Percentiles rank a stretch among this genome's conserved stretches.
Conservation (phyloP, 371 early-diverging fungal species). For the Mucor circinelloides region DNA sequence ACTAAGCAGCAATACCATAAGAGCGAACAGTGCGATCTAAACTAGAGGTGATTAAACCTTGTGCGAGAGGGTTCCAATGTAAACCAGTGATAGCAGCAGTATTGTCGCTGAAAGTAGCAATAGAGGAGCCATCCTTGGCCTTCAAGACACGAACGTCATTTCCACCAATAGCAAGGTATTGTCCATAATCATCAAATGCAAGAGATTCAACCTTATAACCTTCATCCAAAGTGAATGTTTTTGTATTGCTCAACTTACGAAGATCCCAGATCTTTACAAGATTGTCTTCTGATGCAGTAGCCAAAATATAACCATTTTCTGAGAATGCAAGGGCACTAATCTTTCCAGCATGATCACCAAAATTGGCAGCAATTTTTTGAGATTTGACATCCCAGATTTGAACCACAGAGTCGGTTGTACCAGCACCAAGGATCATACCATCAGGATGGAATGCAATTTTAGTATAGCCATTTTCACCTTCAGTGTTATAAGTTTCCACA, state of each 20-base stretch:
- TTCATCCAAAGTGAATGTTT: constrained; percentile 69
- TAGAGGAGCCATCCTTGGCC: constrained; percentile 77
- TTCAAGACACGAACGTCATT: constrained; percentile 69
- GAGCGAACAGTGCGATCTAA: constrained; percentile 68
- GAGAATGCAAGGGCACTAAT: constrained; percentile 80
- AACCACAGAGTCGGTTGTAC: constrained; percentile 72
- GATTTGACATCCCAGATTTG: constrained; percentile 88
- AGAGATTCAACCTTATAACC: constrained; percentile 61
- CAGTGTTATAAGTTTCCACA: constrained; percentile 47
- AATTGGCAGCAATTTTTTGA: constrained; percentile 69
- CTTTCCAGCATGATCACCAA: constrained; percentile 73
- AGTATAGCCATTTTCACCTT: constrained; percentile 54
- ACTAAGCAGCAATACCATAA: constrained; percentile 38
- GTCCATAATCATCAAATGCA: constrained; percentile 81
- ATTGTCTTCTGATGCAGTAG: constrained; percentile 71
- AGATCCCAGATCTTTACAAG: constrained; percentile 90
- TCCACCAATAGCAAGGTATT: constrained; percentile 82
- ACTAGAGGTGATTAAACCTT: constrained; percentile 58
- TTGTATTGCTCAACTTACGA: constrained; percentile 78
- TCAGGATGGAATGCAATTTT: constrained; percentile 91
- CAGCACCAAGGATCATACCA: constrained; percentile 86
- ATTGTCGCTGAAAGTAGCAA: constrained; percentile 62
- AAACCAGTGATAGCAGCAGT: constrained; percentile 64
- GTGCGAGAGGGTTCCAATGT: constrained; percentile 63
- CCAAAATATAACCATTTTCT: constrained; percentile 91